Conservation (phyloP, 1,139 yeast genomes). For the Blastobotrys serpentis region DNA sequence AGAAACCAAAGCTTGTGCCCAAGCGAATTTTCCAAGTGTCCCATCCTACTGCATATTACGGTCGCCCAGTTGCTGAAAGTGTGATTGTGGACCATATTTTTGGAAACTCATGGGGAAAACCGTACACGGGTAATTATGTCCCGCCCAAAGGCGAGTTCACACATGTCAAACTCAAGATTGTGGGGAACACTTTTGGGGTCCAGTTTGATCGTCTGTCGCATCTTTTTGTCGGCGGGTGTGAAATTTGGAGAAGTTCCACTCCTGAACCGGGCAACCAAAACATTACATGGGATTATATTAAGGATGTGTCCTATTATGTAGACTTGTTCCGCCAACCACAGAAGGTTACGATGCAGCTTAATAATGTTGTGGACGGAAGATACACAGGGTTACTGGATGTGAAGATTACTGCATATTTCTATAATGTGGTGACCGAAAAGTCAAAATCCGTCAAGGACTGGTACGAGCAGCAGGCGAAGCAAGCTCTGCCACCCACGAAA, state of each 20-base stretch:
- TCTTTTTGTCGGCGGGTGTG: slow-evolving; percentile 60
- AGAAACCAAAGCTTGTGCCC: background rate
- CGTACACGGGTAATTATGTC: slow-evolving; percentile 44
- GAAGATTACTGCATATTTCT: slow-evolving; percentile 54
- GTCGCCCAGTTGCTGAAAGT: slow-evolving; percentile 46
- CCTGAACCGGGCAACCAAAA: slow-evolving; percentile 66
- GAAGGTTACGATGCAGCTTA: slow-evolving; percentile 56
- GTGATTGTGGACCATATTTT: slow-evolving; percentile 48
- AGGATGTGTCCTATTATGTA: slow-evolving; percentile 64
- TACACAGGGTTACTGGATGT: slow-evolving; percentile 64
- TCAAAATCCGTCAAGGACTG: background rate
- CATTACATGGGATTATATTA: slow-evolving; percentile 47
- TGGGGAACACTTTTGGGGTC: slow-evolving; percentile 59
- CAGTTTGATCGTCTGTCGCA: slow-evolving; percentile 80
- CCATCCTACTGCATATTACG: slow-evolving; percentile 26
- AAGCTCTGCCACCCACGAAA: slow-evolving; percentile 11
- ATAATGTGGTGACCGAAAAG: slow-evolving; percentile 31
- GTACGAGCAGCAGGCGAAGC: background rate
- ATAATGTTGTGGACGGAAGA: slow-evolving; percentile 57
- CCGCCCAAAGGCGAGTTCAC: slow-evolving; percentile 49
- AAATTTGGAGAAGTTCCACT: slow-evolving; percentile 83
- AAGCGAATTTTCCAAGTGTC: slow-evolving; percentile 13
- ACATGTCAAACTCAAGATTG: slow-evolving; percentile 58
- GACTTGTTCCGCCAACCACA: slow-evolving; percentile 48
- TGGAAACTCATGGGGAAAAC: slow-evolving; percentile 60